These are phyloP conservation scores for Petunia hybrid DNA, from an alignment of 305 asterid genomes.

Conservation along the genomic window DNA sequence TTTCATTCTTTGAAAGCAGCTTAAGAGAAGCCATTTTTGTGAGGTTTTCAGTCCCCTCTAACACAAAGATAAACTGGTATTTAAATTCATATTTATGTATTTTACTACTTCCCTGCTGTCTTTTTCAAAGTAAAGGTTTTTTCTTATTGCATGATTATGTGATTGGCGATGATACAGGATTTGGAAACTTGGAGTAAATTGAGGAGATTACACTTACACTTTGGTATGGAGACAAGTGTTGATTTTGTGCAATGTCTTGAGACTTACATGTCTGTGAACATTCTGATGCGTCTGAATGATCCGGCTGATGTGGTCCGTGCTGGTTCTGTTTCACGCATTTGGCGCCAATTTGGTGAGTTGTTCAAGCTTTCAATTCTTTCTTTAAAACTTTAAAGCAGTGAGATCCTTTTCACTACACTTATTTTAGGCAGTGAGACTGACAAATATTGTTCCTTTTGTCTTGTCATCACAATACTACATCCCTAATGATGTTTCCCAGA, in stretches of 20 bases:
- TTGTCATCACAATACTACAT: conserved; percentile 17
- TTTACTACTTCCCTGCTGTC: background rate
- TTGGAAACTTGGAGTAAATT: background rate
- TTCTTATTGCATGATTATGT: conserved; percentile 12
- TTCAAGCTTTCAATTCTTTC: background rate
- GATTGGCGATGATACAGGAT: background rate
- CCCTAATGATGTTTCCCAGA: background rate
- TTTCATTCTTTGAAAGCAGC: conserved; percentile 10
- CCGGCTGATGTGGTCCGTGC: conserved; percentile 70
- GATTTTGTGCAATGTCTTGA: conserved; percentile 62
- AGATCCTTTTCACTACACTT: background rate
- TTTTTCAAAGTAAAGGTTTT: background rate
- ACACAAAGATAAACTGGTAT: background rate
- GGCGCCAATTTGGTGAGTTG: conserved; percentile 68
- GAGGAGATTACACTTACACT: no score
- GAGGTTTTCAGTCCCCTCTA: background rate
- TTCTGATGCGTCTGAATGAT: conserved; percentile 66
- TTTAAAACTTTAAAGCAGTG: background rate
- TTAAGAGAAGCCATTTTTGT: conserved; percentile 8
- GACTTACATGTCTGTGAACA: conserved; percentile 50
- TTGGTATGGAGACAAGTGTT: conserved; percentile 43
- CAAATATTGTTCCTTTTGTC: background rate
- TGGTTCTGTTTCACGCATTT: conserved; percentile 56
- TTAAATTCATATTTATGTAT: background rate
- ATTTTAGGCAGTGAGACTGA: background rate